Evolutionary conservation across 345 rosid genomes (phyloP).

Genomic region (Hypericum androsaemum): DNA sequence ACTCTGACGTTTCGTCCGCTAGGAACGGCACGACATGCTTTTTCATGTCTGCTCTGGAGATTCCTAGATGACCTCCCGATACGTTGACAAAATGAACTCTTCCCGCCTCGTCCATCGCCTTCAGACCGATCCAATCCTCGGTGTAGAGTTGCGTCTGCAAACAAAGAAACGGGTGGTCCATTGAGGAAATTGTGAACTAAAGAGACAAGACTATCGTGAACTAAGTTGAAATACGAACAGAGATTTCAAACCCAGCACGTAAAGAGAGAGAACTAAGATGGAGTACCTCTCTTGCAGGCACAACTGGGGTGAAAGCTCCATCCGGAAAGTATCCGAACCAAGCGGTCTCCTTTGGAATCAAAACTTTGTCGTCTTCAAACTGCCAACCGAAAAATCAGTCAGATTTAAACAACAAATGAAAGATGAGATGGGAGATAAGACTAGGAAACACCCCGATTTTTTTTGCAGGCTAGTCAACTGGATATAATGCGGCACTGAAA

Average conservation of each 20-base stretch:
- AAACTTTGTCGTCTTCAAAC: conserved; percentile 59
- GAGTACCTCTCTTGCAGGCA: conserved; percentile 43
- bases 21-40: conserved; percentile 59
- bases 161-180: not conserved
- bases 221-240: no score
- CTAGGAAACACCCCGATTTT: not conserved
- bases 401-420: not conserved
- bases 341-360: conserved; percentile 83
- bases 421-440: not conserved
- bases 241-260: no score
- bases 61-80: conserved; percentile 59
- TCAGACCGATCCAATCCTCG: conserved; percentile 92
- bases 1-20: conserved; percentile 13
- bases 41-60: conserved; percentile 43
- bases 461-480: no score
- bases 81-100: conserved; percentile 57
- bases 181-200: no score
- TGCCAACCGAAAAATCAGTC: conserved; percentile 12
- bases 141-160: conserved; percentile 64
- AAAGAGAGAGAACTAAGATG: no score
- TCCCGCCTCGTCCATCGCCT: conserved; percentile 48
- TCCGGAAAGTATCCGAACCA: conserved; percentile 91
- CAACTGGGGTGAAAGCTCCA: conserved; percentile 53
- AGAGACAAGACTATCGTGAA: no score
- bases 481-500: not conserved